Evolutionary conservation across 352 stramenopile species (phyloP), one percentile per base, ranked within the genome.

Genomic region (Globisporangium spiculum): DNA sequence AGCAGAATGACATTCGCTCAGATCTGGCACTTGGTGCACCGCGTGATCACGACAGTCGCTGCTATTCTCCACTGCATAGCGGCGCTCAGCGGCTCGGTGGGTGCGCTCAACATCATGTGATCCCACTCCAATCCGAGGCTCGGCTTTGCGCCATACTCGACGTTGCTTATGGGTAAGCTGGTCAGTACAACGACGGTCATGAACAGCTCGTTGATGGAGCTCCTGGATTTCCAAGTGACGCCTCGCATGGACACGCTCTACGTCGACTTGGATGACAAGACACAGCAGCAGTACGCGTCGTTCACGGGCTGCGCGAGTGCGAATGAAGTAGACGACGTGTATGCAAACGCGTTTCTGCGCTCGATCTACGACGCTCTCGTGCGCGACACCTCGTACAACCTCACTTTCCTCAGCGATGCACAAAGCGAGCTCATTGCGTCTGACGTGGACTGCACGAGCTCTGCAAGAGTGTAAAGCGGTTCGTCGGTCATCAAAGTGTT

Each of bases 391-490:
- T 34, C 60, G 36, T 69, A 72, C 65, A 68, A 66, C 57, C 41
- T 69, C 61, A 68, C 69, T 36, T 59, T 86, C 14, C 67, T 57
- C 4, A 52, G 38, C 24, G n/a, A 7, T 3, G 41, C 66, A 14
- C 3, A 61, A 26, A 74, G 71, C 52, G 78, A 86, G 41, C 63
- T 89, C 22, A 68, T 89, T 0, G 60, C 60, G 18, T 76, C 76
- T 1, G 63, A 85, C 3, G 66, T 71, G 3, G 36, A 71, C 41
- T 71, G 66, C 52, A 53, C 66, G 24, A 60, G 55, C 66, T 24
- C n/a, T 3, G 20, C 52, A 5, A 38, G 54, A 24, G 20, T 8
- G 5, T 30, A 46, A n/a, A 22, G 12, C 1, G 66, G 68, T 16
- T 48, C 46, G 12, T 61, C 66, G 10, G 9, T 44, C 34, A 20